phyloP scores from a whole-genome alignment of 2,329 filamentous ascomycete genomes.

The Penicillium sp. region DNA sequence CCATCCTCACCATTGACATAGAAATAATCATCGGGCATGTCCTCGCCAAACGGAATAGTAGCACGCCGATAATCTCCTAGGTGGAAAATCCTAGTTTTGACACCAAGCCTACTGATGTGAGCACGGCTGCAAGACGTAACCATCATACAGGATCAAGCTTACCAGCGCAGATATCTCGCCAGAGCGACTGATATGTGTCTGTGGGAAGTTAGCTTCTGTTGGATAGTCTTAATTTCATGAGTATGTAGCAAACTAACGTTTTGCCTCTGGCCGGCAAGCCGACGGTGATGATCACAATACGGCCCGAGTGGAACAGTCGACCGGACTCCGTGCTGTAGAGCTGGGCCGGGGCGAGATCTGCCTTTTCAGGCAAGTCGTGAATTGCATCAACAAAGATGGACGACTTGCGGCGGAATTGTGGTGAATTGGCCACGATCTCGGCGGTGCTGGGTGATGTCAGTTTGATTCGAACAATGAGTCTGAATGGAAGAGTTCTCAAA shows the following conservation, averaged over 20 bases:
- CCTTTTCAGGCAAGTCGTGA: conserved; percentile 84
- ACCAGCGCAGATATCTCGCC: conserved; percentile 90
- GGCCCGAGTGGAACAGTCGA: conserved; percentile 91
- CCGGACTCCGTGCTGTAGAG: conserved; percentile 98
- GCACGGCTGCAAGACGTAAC: not conserved
- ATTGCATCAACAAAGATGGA: conserved; percentile 97
- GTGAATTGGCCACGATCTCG: conserved; percentile 87
- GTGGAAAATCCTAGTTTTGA: conserved; percentile 98
- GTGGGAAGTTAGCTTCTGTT: conserved; percentile 7
- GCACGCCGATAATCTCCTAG: conserved; percentile 94
- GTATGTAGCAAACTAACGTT: conserved; percentile 62
- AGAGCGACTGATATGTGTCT: conserved; percentile 95
- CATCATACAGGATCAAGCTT: conserved; percentile 30
- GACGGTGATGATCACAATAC: conserved; percentile 96
- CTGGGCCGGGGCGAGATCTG: conserved; percentile 88
- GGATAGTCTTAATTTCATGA: not conserved
- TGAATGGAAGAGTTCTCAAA: not conserved
- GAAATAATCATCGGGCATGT: conserved; percentile 96
- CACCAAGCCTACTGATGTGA: conserved; percentile 69
- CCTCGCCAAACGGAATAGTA: conserved; percentile 77
- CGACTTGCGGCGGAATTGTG: conserved; percentile 85
- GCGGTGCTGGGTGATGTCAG: conserved; percentile 66
- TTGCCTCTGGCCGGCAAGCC: conserved; percentile 93
- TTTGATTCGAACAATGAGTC: conserved; percentile 11
- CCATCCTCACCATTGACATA: conserved; percentile 72